Evolutionary conservation across 768 basidiomycete species (phyloP), one percentile per base, ranked within the genome.

Genomic region (Lactarius quietus): DNA sequence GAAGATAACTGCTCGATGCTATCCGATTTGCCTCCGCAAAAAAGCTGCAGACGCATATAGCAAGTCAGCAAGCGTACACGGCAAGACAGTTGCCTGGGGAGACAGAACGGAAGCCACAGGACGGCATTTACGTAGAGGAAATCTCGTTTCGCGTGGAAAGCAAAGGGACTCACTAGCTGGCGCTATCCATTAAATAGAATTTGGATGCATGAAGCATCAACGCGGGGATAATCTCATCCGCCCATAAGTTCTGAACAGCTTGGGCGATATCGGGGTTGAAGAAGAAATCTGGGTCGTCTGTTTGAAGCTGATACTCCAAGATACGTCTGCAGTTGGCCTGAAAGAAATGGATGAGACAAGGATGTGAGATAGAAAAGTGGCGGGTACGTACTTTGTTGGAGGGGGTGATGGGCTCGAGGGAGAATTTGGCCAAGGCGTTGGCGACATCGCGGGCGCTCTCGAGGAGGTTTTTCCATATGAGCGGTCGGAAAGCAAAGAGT

Each of bases 151-250:
- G n/a, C n/a, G n/a, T n/a, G n/a, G n/a, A n/a, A n/a, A n/a, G n/a
- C 23, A 59, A 7, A 35, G 38, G 48, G 15, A 83, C 90, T 73
- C 70, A 93, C 92, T 96, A 96, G 52, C 81, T 81, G 0, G 95
- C 95, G n/a, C 86, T 91, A 73, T 97, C 95, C 93, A 95, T 96
- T 17, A 97, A 79, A 73, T 96, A 95, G 71, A 96, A 96, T 61
- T 94, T 88, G 73, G 80, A 85, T 26, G 79, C 78, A 68, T 87
- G 85, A 36, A 83, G 82, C 80, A 84, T 81, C 12, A 84, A 72
- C 12, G 75, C 74, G 12, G 76, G 72, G 57, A 79, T 79, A 59
- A 88, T 82, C 14, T 86, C 84, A 72, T 92, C 89, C 61, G 85
- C 82, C 86, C 87, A 88, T 1, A 91, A 76, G 52, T 89, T 78